Conservation (phyloP, 192 early-diverging fungal genomes). For the Kickxella alabastrina region DNA sequence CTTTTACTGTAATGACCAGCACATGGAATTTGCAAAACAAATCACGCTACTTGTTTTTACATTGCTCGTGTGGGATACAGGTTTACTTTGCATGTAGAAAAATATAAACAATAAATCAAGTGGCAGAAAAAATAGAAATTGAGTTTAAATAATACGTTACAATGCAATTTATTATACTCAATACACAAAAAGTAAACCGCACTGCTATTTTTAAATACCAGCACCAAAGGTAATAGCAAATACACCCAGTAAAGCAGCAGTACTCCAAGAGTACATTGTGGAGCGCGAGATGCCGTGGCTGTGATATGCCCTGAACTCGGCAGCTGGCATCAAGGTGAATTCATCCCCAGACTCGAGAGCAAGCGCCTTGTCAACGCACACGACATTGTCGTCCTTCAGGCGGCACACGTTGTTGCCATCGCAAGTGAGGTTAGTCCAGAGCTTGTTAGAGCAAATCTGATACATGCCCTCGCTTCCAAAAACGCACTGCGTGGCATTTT, state of each 20-base stretch:
- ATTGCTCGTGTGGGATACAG: background rate
- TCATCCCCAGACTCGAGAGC: background rate
- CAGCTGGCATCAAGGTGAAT: slow-evolving; percentile 2
- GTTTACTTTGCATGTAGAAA: background rate
- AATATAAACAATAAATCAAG: background rate
- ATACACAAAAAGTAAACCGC: background rate
- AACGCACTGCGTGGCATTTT: slow-evolving; percentile 19
- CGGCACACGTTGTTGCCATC: slow-evolving; percentile 27
- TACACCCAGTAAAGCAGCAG: slow-evolving; percentile 10
- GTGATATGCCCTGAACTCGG: background rate
- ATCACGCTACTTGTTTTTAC: background rate
- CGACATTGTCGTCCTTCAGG: slow-evolving; percentile 13
- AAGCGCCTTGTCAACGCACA: slow-evolving; percentile 22
- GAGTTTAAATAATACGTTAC: background rate
- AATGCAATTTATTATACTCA: background rate
- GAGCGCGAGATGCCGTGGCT: slow-evolving; percentile 2
- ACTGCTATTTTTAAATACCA: slow-evolving; percentile 5
- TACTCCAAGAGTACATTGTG: slow-evolving; percentile 9
- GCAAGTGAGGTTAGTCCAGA: slow-evolving; percentile 43
- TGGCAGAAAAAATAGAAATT: background rate
- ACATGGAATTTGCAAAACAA: too few relatives aligned
- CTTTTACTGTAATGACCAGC: too few relatives aligned
- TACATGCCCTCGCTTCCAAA: slow-evolving; percentile 19
- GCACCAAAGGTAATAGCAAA: slow-evolving; percentile 16
- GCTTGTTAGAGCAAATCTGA: slow-evolving; percentile 29